Conservation (phyloP, 2,329 filamentous ascomycete species). For the Falciphora oryzae region DNA sequence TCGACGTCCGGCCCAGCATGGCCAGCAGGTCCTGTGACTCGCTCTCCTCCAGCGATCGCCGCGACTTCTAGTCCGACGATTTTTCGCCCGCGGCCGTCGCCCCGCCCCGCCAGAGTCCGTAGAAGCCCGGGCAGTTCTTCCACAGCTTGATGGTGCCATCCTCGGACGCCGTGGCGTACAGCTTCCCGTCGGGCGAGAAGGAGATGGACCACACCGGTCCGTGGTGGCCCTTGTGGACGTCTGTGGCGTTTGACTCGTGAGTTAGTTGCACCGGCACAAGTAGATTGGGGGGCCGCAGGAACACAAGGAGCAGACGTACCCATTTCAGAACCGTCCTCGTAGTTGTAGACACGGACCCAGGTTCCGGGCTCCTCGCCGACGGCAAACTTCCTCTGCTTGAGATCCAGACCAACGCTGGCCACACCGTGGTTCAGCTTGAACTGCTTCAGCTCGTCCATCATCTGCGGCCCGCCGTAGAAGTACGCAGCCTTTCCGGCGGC, state of each 20-base stretch:
- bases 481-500: slow-evolving; percentile 92
- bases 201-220: slow-evolving; percentile 94
- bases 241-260: slow-evolving; percentile 34
- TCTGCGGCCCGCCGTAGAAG: slow-evolving; percentile 75
- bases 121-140: slow-evolving; percentile 63
- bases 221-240: slow-evolving; percentile 94
- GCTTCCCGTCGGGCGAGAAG: slow-evolving; percentile 90
- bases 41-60: slow-evolving; percentile 13
- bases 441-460: slow-evolving; percentile 69
- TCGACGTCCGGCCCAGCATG: not conserved
- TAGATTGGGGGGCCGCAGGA: not conserved
- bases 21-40: not conserved
- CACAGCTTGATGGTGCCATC: slow-evolving; percentile 96
- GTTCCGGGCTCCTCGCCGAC: slow-evolving; percentile 90
- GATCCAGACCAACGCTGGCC: slow-evolving; percentile 83
- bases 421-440: slow-evolving; percentile 78
- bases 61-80: slow-evolving; percentile 31
- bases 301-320: slow-evolving; percentile 38
- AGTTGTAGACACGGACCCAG: slow-evolving; percentile 93
- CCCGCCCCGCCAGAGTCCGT: slow-evolving; percentile 58
- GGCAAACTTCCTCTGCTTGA: slow-evolving; percentile 73
- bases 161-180: slow-evolving; percentile 94
- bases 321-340: slow-evolving; percentile 75
- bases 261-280: not conserved
- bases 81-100: slow-evolving; percentile 23